phyloP scores from a whole-genome alignment of 2,329 filamentous ascomycete genomes.

The Monilinia fructigena region DNA sequence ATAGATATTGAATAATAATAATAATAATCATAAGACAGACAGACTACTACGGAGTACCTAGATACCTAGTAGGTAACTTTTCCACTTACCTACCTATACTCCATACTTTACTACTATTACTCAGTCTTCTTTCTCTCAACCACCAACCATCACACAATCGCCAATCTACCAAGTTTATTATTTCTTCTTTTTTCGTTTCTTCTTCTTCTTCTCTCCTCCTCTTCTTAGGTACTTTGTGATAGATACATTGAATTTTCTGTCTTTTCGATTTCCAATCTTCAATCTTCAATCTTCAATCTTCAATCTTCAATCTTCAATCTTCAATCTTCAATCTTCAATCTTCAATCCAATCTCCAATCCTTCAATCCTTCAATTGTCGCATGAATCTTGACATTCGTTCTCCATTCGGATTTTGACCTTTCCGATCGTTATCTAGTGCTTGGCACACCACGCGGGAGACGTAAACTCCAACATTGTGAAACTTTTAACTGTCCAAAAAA shows the following conservation, averaged over 20 bases:
- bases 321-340: background rate
- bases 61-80: no score
- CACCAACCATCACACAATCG: no score
- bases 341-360: no score
- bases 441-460: conserved; percentile 11
- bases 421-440: conserved; percentile 24
- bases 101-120: background rate
- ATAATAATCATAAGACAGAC: no score
- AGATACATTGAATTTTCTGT: background rate
- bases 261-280: background rate
- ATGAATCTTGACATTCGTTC: background rate
- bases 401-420: conserved; percentile 7
- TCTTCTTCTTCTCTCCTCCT: background rate
- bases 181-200: background rate
- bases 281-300: no score
- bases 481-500: no score
- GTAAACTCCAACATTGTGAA: conserved; percentile 5
- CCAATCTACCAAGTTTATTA: no score
- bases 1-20: no score
- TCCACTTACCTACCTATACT: background rate
- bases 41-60: no score
- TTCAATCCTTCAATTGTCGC: no score
- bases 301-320: no score
- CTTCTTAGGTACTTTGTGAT: background rate
- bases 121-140: background rate